phyloP scores from a whole-genome alignment of 208 protist species.

The Strigomonas galati region DNA sequence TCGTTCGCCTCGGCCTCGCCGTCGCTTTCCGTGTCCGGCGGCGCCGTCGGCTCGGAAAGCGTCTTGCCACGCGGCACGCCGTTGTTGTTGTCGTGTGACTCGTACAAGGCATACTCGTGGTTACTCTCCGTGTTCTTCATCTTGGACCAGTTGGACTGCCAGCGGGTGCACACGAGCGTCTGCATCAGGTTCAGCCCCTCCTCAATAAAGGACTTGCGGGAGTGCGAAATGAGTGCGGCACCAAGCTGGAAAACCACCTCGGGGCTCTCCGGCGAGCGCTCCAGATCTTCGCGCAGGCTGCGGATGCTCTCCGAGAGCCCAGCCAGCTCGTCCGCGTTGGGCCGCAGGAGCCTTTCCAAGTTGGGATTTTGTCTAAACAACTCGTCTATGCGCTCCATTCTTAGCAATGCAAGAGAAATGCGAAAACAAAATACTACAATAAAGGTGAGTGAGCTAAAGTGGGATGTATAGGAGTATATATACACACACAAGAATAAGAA shows the following conservation, averaged over 20 bases:
- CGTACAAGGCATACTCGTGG: neutral
- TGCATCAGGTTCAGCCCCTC: slow-evolving; percentile 76
- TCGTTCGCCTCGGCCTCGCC: slow-evolving; percentile 13
- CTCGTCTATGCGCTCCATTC: slow-evolving; percentile 34
- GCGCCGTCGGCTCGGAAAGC: neutral
- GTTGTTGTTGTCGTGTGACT: slow-evolving; percentile 1
- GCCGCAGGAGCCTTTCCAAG: slow-evolving; percentile 40
- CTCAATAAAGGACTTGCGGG: slow-evolving; percentile 35
- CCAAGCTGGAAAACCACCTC: slow-evolving; percentile 57
- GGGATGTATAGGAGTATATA: neutral
- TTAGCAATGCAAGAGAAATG: slow-evolving; percentile 1
- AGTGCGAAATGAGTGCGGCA: slow-evolving; percentile 63
- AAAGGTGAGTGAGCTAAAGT: neutral
- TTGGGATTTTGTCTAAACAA: slow-evolving; percentile 45
- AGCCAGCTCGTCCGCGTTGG: slow-evolving; percentile 41
- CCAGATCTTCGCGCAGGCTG: slow-evolving; percentile 27
- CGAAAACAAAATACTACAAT: neutral
- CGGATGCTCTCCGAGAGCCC: slow-evolving; percentile 48
- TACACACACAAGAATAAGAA: neutral
- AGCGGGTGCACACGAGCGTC: slow-evolving; percentile 44
- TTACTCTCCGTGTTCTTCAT: slow-evolving; percentile 10
- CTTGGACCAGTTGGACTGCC: slow-evolving; percentile 39
- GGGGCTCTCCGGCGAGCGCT: slow-evolving; percentile 25
- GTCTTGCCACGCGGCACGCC: neutral
- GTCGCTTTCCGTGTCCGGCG: slow-evolving; percentile 13